Base-by-base conservation (phyloP, 2,329 filamentous ascomycete species). In the Oidium heveae region DNA sequence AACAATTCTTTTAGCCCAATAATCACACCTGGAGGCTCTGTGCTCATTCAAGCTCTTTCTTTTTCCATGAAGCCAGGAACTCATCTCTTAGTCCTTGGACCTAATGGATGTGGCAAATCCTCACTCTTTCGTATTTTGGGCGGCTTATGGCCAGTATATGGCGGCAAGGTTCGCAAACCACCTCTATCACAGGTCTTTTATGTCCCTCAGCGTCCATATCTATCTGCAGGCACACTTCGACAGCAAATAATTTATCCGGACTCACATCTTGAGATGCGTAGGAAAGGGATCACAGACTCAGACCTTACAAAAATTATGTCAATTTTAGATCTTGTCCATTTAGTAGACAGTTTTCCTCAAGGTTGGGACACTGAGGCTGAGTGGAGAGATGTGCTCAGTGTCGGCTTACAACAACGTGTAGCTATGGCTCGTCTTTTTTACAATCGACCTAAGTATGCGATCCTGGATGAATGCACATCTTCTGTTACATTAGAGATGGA, bases 191-290 rank as follows among this genome's bases (percentile, higher is more conserved):
- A 91, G 65, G 96, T 98, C 65, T 98, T 96, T 70, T 98, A 98
- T 70, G 93, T 98, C 59, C 91, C 91, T 0, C 91, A 98, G 65
- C 80, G 91, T 1, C 91, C 91, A 0, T 98, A 98, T 65, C 75
- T 98, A 1, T 91, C 85, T 15, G 80, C 86, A 54, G 91, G 91
- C 22, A 87, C 84, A 1, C 76, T 98, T n/a, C 81, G 91, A 41
- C 87, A 96, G 66, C 91, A 98, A 64, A 87, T 98, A 61, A 94
- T 91, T 57, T 98, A 98, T 68, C 91, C 91, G 0, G 91, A 98
- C 67, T 83, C 80, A 9, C 68, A 94, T 18, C 81, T 85, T 53
- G 83, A 88, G 59, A 94, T 95, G 81, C 84, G 85, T 46, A 76
- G 80, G 58, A 88, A 87, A 63, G 81, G 84, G 51, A 74, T 91